Base-by-base conservation (phyloP, 2,329 filamentous ascomycete species). In the Colletotrichum liaoningense region DNA sequence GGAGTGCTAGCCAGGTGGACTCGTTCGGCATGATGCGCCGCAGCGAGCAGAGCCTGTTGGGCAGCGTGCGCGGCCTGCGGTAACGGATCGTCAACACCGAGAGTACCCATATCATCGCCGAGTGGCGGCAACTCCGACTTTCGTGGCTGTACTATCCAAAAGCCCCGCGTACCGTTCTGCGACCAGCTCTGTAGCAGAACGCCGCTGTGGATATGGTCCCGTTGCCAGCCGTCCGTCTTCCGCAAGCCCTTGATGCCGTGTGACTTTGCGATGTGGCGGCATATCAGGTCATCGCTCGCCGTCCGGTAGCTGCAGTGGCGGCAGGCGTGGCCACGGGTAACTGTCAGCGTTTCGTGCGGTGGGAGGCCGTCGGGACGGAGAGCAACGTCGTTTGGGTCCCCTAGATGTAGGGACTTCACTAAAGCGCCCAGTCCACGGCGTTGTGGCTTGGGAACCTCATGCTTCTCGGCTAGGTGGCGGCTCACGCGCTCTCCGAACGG, bases 391-490 rank as follows among this genome's bases (percentile, higher is more conserved):
- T 60, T 60, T 1, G 22, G 58, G 14, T 60, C 58, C 4, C n/a
- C 14, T 2, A 60, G 35, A 9, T 3, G 3, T 4, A 56, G 30
- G 8, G 63, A 42, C 52, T 56, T 65, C 4, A 65, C 63, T 1
- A 65, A 22, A 6, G n/a, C 30, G 33, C 49, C 56, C 19, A 65
- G 52, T 14, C 63, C n/a, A n/a, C 28, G 22, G 52, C 52, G 52
- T n/a, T 65, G 0, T 14, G 5, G 0, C 49, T 65, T 65, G 1
- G 12, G n/a, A 16, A 65, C n/a, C 7, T 38, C 5, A 4, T 65
- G 30, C 19, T 65, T 65, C 63, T 65, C n/a, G 8, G 49, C 63
- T 3, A 65, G 63, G 49, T 65, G 49, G 28, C 63, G 33, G 30
- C 63, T 65, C 28, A 65, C 30, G 5, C 26, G 52, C 63, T 56